These are phyloP conservation scores for Durio zibethinus DNA, from an alignment of 345 rosid genomes.

Conservation along the genomic window DNA sequence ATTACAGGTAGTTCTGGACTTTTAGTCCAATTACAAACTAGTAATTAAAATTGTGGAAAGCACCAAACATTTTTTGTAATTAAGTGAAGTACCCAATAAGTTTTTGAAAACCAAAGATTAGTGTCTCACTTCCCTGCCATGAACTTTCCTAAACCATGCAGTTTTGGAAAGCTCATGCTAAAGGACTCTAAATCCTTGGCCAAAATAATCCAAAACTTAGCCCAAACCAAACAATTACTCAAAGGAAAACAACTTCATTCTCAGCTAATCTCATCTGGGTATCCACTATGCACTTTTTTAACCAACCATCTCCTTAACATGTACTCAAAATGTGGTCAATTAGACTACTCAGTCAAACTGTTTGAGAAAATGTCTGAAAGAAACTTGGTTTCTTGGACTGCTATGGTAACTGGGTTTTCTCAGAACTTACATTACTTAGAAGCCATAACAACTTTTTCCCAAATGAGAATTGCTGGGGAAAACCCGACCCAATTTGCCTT, in stretches of 20 bases:
- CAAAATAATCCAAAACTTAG: not conserved
- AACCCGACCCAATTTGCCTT: constrained; percentile 16
- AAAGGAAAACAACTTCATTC: constrained; percentile 18
- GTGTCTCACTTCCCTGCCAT: not conserved
- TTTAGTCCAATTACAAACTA: not conserved
- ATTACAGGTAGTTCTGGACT: not conserved
- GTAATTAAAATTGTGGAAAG: not conserved
- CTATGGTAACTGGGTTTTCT: constrained; percentile 35
- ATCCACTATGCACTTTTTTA: constrained; percentile 8
- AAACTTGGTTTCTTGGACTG: constrained; percentile 36
- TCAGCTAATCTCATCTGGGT: constrained; percentile 18
- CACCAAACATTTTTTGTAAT: not conserved
- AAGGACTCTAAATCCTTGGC: constrained; percentile 6
- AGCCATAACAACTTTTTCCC: not conserved
- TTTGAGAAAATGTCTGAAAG: constrained; percentile 29
- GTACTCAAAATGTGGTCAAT: constrained; percentile 14
- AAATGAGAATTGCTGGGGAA: constrained; percentile 9
- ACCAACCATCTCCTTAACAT: constrained; percentile 11
- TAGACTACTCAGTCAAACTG: constrained; percentile 25
- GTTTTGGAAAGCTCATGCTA: not conserved
- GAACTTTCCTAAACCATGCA: not conserved
- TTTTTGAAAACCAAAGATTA: not conserved
- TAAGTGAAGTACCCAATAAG: not conserved
- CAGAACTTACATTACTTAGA: constrained; percentile 16
- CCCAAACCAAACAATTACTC: not conserved